A percentile compares a stretch with the other conserved stretches of the same genome.
Evolutionary conservation across 805 yeast genomes (phyloP).

Genomic region (Metschnikowia cerradonensis): DNA sequence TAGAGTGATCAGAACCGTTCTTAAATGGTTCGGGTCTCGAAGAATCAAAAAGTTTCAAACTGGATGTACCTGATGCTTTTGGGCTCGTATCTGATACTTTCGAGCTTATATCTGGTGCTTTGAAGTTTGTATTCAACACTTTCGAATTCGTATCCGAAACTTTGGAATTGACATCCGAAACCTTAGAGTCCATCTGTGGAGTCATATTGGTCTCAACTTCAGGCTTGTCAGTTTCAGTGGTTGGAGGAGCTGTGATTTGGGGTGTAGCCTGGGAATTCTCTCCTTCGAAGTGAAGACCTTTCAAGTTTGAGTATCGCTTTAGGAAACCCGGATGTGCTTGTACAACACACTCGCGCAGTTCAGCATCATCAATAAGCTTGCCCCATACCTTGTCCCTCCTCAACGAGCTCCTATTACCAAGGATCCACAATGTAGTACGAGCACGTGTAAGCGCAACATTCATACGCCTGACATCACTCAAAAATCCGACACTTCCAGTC

Average conservation of each 20-base stretch:
- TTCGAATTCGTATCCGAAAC: too few species aligned
- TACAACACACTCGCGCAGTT: conserved; percentile 36
- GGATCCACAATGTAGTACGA: conserved; percentile 82
- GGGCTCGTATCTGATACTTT: too few species aligned
- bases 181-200: too few species aligned
- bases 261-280: background rate
- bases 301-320: conserved; percentile 5
- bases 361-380: conserved; percentile 63
- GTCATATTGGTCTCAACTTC: background rate
- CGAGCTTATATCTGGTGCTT: too few species aligned
- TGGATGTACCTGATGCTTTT: too few species aligned
- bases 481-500: conserved; percentile 71
- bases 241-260: background rate
- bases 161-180: too few species aligned
- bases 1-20: background rate
- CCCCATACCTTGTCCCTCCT: conserved; percentile 68
- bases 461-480: conserved; percentile 91
- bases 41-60: too few species aligned
- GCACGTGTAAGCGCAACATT: conserved; percentile 97
- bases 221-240: too few species aligned
- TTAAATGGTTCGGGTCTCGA: too few species aligned
- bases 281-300: background rate
- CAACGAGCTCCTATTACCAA: conserved; percentile 75
- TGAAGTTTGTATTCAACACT: too few species aligned
- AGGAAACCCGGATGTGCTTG: conserved; percentile 38